Base-by-base conservation (phyloP, 345 rosid genomes). In the Kernera saxatilis region DNA sequence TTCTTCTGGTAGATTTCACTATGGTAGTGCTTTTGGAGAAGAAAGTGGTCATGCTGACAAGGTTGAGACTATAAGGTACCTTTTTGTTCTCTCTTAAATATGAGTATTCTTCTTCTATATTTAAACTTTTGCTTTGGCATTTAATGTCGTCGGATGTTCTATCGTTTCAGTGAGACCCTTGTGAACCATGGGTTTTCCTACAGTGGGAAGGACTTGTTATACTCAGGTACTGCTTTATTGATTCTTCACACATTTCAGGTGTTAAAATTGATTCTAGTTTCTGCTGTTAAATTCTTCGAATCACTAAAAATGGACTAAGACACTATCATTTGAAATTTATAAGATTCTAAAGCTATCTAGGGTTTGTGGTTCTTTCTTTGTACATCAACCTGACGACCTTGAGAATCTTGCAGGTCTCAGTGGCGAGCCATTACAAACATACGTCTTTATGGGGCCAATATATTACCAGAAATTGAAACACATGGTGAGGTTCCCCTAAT, bases 21-120 rank as follows among this genome's bases (percentile, higher is more conserved):
- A 91, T 79, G 99, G 99, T 55, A 94, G 97, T 76, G 99, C 99
- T 48, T 91, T 91, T 80, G 97, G 99, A 35, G 96, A 94, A 80
- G 84, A 86, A 67, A 82, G 97, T 74, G 97, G 99, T 71, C 96
- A 89, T 82, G 97, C 99, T 30, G 93, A 94, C 82, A 84, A 32
- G 50, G 97, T 94, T 59, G 97, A 86, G 48, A 54, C 76, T 53
- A 89, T 93, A 79, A 93, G 97, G 98, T 86, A 57, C 43, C 14
- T n/a, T 15, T 26, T 27, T 1, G 21, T 0, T 36, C 25, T 29
- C 51, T 56, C 52, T 25, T 19, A 46, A 25, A 6, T 21, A 17
- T 36, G 36, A 52, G 21, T 11, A 18, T 11, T 75, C 9, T 63
- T 54, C 43, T 36, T 53, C 53, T 12, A 8, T 21, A n/a, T 37